Evolutionary conservation across 129 eudicot genomes (phyloP), one percentile per base, ranked within the genome.

Genomic region (Pulicaria dysenterica): DNA sequence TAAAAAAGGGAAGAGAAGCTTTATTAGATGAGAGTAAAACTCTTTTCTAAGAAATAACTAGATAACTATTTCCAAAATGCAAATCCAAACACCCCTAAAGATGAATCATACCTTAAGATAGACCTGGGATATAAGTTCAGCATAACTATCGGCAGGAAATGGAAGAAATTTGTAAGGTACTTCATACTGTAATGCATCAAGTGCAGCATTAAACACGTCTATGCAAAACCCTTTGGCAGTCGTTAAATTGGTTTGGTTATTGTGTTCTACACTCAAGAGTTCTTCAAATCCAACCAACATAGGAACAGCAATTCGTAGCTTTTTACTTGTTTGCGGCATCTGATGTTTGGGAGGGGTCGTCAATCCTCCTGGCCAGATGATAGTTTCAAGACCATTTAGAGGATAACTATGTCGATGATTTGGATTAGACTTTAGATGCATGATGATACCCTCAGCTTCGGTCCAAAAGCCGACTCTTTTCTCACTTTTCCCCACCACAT

Each of bases 211-310:
- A 45, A 59, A 59, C 44, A 59, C 65, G 9, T 59, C 65, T 37
- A 59, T n/a, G 45, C 65, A 59, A 11, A 59, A 59, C 46, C 65
- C 65, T 59, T 59, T 37, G 19, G 65, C 65, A 59, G 38, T 37
- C 1, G 24, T 59, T 5, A 4, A 16, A 12, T 59, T 59, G 19
- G 44, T 59, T 59, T 11, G 45, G n/a, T 45, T 19, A 59, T 59
- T 38, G 19, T 12, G 65, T 38, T 37, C 43, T 6, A 59, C 65
- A 2, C 44, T 6, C 5, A 59, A 37, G 10, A 59, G 8, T 3
- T 59, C 65, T 59, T 37, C 43, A 37, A 37, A 59, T 37, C 65
- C 65, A 59, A 36, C 65, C 19, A 59, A 5, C 65, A 38, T 59
- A 37, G 65, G 65, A 38, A 59, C 45, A 36, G 5, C 65, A 13